Percentiles rank a stretch among this genome's conserved stretches.
phyloP scores from a whole-genome alignment of 2,329 filamentous ascomycete genomes.

The Exophiala lecanii-corni region DNA sequence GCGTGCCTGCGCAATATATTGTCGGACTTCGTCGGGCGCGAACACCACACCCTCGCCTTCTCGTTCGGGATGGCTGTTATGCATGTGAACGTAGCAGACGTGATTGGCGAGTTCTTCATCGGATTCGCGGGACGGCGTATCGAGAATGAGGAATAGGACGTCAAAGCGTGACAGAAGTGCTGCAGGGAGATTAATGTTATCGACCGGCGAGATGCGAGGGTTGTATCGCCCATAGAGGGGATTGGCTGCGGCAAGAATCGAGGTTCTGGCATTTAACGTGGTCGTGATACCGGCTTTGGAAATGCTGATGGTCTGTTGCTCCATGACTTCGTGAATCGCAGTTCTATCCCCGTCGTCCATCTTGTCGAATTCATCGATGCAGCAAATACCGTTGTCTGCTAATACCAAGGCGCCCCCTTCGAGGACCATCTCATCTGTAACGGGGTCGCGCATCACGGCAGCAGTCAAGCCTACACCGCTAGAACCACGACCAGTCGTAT shows the following conservation, averaged over 20 bases:
- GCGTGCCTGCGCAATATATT: conserved; percentile 90
- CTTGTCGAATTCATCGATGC: conserved; percentile 82
- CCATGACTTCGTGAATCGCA: conserved; percentile 83
- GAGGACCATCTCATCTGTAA: conserved; percentile 73
- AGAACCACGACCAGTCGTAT: conserved; percentile 76
- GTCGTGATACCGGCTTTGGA: conserved; percentile 94
- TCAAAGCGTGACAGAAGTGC: conserved; percentile 96
- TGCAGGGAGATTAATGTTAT: conserved; percentile 99
- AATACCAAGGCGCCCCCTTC: conserved; percentile 75
- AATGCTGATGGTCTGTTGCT: conserved; percentile 79
- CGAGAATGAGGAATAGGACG: conserved; percentile 91
- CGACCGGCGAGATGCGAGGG: conserved; percentile 90
- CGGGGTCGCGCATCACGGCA: conserved; percentile 74
- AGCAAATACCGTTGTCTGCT: conserved; percentile 77
- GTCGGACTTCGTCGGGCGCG: conserved; percentile 85
- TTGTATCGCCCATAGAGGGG: conserved; percentile 98
- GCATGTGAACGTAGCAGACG: conserved; percentile 95
- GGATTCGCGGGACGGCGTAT: conserved; percentile 81
- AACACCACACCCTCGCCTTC: conserved; percentile 68
- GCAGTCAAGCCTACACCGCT: conserved; percentile 78
- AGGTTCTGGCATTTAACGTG: conserved; percentile 91
- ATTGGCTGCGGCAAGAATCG: conserved; percentile 92
- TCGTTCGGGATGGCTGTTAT: conserved; percentile 86
- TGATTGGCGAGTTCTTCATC: conserved; percentile 94
- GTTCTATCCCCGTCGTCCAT: conserved; percentile 76